Conservation (phyloP, 495 filamentous ascomycete species). For the Trichoderma asperelloides region DNA sequence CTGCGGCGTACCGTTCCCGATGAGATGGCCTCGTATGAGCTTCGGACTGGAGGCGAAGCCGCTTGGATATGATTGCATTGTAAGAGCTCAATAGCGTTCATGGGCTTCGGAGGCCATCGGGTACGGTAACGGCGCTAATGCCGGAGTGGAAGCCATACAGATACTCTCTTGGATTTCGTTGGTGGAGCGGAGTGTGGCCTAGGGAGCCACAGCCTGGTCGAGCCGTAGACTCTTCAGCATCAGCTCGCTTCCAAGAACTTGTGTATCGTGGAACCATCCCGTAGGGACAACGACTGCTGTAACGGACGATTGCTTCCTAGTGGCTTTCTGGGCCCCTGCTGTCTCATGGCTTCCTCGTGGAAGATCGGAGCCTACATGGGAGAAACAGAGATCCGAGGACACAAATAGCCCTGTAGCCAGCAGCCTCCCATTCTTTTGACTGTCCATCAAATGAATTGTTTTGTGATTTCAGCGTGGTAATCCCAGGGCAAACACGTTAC, state of each 20-base stretch:
- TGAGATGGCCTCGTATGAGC: constrained; percentile 27
- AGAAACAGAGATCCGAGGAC: neutral
- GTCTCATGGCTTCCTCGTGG: constrained; percentile 4
- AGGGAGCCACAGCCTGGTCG: constrained; percentile 11
- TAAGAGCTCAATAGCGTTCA: neutral
- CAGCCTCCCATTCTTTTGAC: neutral
- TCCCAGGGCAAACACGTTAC: neutral
- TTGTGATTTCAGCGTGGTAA: neutral
- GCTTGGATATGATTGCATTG: neutral
- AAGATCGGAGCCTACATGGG: neutral
- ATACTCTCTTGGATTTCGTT: neutral
- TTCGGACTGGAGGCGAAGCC: constrained; percentile 10
- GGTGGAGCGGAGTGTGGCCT: neutral
- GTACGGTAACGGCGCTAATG: neutral
- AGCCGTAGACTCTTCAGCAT: neutral
- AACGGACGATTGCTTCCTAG: constrained; percentile 1
- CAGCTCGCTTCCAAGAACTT: neutral
- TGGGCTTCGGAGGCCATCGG: neutral
- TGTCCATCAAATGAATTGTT: neutral
- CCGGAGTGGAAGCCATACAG: neutral
- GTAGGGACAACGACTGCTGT: neutral
- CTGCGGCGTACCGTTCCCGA: constrained; percentile 25
- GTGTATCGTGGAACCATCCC: neutral
- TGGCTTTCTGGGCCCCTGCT: neutral
- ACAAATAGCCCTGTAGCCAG: neutral